Evolutionary conservation across 2,329 filamentous ascomycete species (phyloP), one percentile per base, ranked within the genome.

Genomic region (Albophoma yamanashiensis): DNA sequence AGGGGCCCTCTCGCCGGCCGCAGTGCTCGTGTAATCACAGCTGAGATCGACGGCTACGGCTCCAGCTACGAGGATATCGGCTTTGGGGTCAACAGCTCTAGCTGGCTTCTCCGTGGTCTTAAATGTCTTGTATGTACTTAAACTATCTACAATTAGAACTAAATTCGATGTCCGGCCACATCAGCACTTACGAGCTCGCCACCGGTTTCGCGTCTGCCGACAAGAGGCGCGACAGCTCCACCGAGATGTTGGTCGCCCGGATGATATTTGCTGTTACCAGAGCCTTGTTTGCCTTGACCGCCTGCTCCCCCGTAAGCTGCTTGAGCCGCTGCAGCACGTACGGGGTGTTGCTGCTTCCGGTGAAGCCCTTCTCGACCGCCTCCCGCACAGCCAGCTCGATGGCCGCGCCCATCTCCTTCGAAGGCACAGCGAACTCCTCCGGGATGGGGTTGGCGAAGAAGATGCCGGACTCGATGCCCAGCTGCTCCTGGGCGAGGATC

Each of bases 361-460:
- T 82, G 61, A 84, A 83, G 14, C 88, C 89, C 67, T 86, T 81
- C 64, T 83, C 78, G 38, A 81, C 76, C 8, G 82, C 88, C 66
- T 90, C 84, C 27, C 75, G 74, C 55, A 93, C 79, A 0, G 89
- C 90, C 67, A 83, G 79, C 62, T 84, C 79, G 65, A 94, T 91
- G 47, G 86, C 81, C 31, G 73, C 74, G 64, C 89, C 82, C 82
- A 94, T 92, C 67, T 90, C 83, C 7, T 77, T 73, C 60, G 87
- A 85, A 1, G 89, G 83, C 56, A 97, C 87, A 20, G 84, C 88
- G 66, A 81, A 77, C 61, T 89, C 78, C 58, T 82, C 76, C 0
- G 92, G 89, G 42, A 96, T 89, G 0, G 92, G 93, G 70, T 96
- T 97, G 60, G 92, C 92, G 69, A 99, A 92, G 60, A 92, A 78